Conservation (phyloP, 495 filamentous ascomycete species). For the Hypoxylon crocopeplum region DNA sequence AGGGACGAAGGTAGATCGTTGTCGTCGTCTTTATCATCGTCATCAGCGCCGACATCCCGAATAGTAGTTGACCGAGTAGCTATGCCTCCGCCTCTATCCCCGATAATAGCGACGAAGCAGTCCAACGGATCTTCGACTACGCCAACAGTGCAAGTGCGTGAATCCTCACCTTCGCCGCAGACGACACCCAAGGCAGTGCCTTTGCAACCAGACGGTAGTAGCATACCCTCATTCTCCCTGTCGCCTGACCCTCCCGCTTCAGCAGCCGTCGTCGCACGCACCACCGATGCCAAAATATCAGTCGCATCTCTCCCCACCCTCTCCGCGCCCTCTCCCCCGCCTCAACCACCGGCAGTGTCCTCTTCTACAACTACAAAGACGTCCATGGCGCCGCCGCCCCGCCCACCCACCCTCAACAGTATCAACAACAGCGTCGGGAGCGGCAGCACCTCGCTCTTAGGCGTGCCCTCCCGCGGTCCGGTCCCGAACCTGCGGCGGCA, state of each 20-base stretch:
- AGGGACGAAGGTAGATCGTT: background rate
- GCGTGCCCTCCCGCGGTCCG: constrained; percentile 24
- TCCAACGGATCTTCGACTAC: background rate
- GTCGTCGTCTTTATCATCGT: background rate
- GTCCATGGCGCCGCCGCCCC: constrained; percentile 41
- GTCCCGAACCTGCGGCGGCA: constrained; percentile 35
- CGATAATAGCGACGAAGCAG: background rate
- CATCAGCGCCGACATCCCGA: background rate
- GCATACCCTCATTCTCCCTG: constrained; percentile 51
- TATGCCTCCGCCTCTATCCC: constrained; percentile 23
- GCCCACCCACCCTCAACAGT: constrained; percentile 30
- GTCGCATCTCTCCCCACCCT: constrained; percentile 29
- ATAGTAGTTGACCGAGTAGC: constrained; percentile 16
- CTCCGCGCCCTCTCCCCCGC: constrained; percentile 25
- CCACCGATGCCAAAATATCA: constrained; percentile 19
- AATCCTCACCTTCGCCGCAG: constrained; percentile 27
- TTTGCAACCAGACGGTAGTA: constrained; percentile 4
- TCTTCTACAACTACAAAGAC: background rate
- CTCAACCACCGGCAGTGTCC: constrained; percentile 19
- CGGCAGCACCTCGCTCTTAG: constrained; percentile 22
- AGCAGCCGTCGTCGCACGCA: constrained; percentile 43
- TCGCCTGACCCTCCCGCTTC: constrained; percentile 48
- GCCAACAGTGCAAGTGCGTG: constrained; percentile 1
- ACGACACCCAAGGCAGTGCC: constrained; percentile 51
- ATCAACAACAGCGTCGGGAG: constrained; percentile 16